Percentiles rank a stretch among this genome's conserved stretches.
Evolutionary conservation across 768 basidiomycete species (phyloP).

Genomic region (Amyloporia xantha): DNA sequence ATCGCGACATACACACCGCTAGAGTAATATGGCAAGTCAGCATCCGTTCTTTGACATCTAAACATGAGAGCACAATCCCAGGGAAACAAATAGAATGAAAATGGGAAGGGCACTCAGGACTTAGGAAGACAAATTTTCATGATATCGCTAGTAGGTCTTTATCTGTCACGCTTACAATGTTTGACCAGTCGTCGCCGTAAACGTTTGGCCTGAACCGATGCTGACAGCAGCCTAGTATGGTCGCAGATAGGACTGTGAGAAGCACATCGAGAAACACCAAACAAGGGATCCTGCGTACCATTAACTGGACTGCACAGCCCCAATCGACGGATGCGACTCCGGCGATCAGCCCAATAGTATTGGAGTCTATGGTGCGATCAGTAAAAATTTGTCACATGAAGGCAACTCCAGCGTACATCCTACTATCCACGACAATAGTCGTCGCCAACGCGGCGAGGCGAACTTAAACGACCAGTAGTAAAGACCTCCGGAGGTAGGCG

Average conservation of each 20-base stretch:
- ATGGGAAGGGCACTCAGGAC: too few relatives aligned
- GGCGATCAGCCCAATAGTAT: conserved; percentile 32
- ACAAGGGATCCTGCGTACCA: conserved; percentile 13
- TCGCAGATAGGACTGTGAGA: too few relatives aligned
- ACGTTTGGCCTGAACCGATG: conserved; percentile 23
- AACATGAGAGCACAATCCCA: too few relatives aligned
- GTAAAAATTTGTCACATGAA: neutral
- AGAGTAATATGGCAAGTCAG: neutral
- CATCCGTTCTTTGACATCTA: too few relatives aligned
- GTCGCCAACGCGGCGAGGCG: conserved; percentile 24
- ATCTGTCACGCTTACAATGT: conserved; percentile 18
- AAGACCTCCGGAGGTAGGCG: conserved; percentile 30
- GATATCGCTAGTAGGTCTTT: too few relatives aligned
- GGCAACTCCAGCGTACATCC: conserved; percentile 24
- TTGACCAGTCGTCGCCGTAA: conserved; percentile 22
- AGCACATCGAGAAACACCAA: too few relatives aligned
- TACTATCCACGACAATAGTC: conserved; percentile 34
- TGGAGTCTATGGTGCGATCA: conserved; percentile 18
- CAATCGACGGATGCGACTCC: conserved; percentile 30
- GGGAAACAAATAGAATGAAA: too few relatives aligned
- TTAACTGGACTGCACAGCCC: conserved; percentile 33
- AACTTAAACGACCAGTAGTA: conserved; percentile 33
- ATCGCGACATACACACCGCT: conserved; percentile 30
- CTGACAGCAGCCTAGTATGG: conserved; percentile 25
- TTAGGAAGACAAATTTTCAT: too few relatives aligned